Base-by-base conservation (phyloP, 176 grass and related monocot genomes). In the sorghum (Sorghum bicolor) region DNA sequence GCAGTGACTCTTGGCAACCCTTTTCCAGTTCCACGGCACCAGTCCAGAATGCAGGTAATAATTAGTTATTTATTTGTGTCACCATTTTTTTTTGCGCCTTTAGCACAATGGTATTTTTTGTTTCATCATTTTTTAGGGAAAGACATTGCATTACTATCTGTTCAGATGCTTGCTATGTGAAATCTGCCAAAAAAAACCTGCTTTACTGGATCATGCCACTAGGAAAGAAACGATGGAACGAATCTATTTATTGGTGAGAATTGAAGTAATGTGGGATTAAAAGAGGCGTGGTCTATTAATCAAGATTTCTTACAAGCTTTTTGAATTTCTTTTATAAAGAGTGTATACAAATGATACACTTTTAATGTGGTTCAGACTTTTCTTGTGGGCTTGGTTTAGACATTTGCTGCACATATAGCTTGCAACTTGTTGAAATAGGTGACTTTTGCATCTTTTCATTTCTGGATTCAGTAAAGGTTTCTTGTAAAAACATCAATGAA, bases 1-100 rank as follows among this genome's bases (percentile, higher is more conserved):
- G 73, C 92, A 94, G 89, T 84, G 89, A 92, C 71, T 80, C 89
- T 39, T 94, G 92, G 92, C 81, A 92, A 80, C 87, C 89, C 6
- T 93, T 93, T 80, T 89, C 89, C 80, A 76, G 53, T 81, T 83
- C 87, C 26, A 69, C n/a, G 7, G 6, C 83, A 44, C 86, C 76
- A 48, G 80, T 29, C 37, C 77, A 94, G 70, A 86, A 87, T 85
- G 55, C 87, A 90, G 92, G 92, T 94, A 94, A 83, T 63, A 28
- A 40, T 16, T 76, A 67, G 2, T 38, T 53, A 33, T 58, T 77
- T 65, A 26, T 28, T 57, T 33, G 29, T 80, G 25, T 34, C 44
- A 30, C 25, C 16, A 58, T 70, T n/a, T 13, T n/a, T 43, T 75
- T 79, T 82, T 62, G 4, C 2, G 71, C 45, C 55, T 79, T 78